phyloP scores from a whole-genome alignment of 768 basidiomycete genomes.

The Russula olivacea region DNA sequence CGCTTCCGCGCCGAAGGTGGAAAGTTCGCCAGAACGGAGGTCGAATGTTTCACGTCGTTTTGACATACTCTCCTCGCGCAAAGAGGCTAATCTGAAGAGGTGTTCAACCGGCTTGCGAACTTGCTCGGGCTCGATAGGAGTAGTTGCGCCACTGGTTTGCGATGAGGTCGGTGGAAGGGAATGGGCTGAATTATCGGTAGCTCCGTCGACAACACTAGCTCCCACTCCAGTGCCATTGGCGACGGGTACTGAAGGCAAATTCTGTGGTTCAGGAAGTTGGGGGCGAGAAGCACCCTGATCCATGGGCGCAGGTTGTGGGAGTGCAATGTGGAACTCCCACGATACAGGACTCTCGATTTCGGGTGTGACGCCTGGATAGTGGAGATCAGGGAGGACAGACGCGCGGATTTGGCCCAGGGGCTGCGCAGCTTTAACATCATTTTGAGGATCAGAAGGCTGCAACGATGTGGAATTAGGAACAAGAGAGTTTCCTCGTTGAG shows the following conservation, averaged over 20 bases:
- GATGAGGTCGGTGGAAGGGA: neutral
- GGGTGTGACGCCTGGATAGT: constrained; percentile 1
- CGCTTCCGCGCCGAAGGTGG: constrained; percentile 4
- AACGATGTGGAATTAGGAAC: neutral
- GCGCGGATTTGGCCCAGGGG: neutral
- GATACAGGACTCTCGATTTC: neutral
- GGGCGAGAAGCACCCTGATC: neutral
- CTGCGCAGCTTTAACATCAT: neutral
- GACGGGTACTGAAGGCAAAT: neutral
- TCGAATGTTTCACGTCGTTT: constrained; percentile 9
- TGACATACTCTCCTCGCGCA: constrained; percentile 8
- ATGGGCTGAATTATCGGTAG: neutral
- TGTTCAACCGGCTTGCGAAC: constrained; percentile 7
- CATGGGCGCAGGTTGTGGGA: neutral
- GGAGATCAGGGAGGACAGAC: constrained; percentile 15
- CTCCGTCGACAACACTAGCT: neutral
- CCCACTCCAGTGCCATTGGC: neutral
- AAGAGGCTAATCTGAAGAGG: constrained; percentile 6
- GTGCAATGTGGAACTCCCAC: neutral
- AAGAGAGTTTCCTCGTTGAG: neutral
- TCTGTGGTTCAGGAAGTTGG: neutral
- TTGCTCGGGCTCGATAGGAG: constrained; percentile 4
- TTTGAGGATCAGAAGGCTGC: neutral
- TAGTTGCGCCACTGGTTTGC: neutral
- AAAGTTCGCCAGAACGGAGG: constrained; percentile 14